phyloP scores from a whole-genome alignment of 2,329 filamentous ascomycete species.

The Emergomyces africanus region DNA sequence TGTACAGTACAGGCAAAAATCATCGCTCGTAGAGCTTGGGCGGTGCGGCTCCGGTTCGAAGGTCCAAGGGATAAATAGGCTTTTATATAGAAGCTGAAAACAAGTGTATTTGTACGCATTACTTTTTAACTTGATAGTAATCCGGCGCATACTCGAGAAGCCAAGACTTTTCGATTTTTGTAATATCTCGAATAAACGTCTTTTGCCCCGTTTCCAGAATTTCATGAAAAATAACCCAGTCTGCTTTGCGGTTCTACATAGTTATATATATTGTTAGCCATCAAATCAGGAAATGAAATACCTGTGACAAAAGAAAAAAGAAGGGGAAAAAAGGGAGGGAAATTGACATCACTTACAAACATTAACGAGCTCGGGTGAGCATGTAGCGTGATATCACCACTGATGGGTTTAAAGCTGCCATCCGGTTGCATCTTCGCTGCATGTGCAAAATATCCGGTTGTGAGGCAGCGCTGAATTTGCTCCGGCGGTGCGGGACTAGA shows the following conservation, averaged over 20 bases:
- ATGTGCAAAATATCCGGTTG: slow-evolving; percentile 84
- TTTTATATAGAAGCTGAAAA: neutral
- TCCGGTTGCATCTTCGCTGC: slow-evolving; percentile 89
- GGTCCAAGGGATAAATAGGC: neutral
- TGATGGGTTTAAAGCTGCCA: slow-evolving; percentile 78
- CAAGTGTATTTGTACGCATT: neutral
- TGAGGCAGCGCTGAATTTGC: slow-evolving; percentile 70
- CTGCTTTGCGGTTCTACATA: slow-evolving; percentile 66
- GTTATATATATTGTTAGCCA: neutral
- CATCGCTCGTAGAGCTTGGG: neutral
- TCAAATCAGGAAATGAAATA: neutral
- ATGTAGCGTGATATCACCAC: slow-evolving; percentile 62
- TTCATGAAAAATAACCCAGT: slow-evolving; percentile 95
- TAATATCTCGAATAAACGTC: slow-evolving; percentile 80
- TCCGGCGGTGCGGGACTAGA: slow-evolving; percentile 39
- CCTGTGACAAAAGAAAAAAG: neutral
- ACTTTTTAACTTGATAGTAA: slow-evolving; percentile 54
- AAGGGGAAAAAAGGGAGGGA: too few relatives aligned
- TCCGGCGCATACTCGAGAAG: slow-evolving; percentile 75
- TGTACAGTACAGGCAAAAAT: neutral
- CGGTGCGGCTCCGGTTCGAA: neutral
- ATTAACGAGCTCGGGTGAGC: slow-evolving; percentile 87
- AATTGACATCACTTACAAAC: slow-evolving; percentile 46
- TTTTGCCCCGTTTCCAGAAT: slow-evolving; percentile 81
- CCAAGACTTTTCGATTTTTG: slow-evolving; percentile 91